Conservation (phyloP, 805 yeast species). For the Wickerhamomyces canadensis region DNA sequence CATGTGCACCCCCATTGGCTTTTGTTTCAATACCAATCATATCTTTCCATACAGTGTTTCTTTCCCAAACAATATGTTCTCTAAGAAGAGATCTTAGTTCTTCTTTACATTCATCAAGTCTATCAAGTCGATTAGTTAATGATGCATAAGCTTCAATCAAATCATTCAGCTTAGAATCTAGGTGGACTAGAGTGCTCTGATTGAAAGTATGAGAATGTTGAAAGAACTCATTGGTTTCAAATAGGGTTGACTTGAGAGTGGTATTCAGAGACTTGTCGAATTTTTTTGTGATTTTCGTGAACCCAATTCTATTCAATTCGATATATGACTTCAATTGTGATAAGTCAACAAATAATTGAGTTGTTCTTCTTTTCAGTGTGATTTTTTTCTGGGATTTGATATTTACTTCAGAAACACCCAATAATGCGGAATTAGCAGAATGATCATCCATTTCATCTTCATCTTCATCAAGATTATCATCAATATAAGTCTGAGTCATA, state of each 20-base stretch:
- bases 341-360: conserved; percentile 60
- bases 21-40: conserved; percentile 82
- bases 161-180: conserved; percentile 50
- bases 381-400: conserved; percentile 48
- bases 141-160: conserved; percentile 51
- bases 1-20: conserved; percentile 33
- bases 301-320: conserved; percentile 82
- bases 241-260: conserved; percentile 43
- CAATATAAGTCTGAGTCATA: not conserved
- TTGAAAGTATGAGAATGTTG: conserved; percentile 51
- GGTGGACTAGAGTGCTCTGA: conserved; percentile 35
- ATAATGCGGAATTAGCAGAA: conserved; percentile 42
- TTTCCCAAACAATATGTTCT: conserved; percentile 94
- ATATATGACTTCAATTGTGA: conserved; percentile 80
- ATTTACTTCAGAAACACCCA: conserved; percentile 44
- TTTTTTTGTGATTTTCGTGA: conserved; percentile 81
- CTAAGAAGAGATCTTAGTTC: conserved; percentile 62
- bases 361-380: conserved; percentile 61
- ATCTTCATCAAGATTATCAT: conserved; percentile 21
- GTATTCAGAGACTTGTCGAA: conserved; percentile 75
- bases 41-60: conserved; percentile 95
- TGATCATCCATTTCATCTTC: conserved; percentile 35
- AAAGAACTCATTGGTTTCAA: conserved; percentile 39
- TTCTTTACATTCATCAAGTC: conserved; percentile 39
- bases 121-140: conserved; percentile 30